Evolutionary conservation across 2,329 filamentous ascomycete species (phyloP).

Genomic region (Claviceps spartinae): DNA sequence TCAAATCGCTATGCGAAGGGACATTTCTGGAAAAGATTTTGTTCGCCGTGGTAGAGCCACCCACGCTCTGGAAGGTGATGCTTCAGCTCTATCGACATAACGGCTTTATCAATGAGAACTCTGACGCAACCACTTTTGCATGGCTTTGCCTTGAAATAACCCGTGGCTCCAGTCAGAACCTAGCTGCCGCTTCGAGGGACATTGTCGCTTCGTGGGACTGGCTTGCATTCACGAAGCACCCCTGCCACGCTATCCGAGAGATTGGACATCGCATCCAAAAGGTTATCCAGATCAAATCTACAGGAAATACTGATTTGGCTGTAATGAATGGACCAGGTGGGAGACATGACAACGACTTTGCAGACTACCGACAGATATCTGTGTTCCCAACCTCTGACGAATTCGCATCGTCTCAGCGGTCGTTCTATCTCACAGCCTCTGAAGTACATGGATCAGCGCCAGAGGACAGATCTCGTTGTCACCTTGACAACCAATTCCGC

Average conservation of each 20-base stretch:
- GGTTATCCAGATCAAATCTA: slow-evolving; percentile 18
- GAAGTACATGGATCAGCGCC: slow-evolving; percentile 26
- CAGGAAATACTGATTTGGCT: background rate
- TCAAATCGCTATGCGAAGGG: background rate
- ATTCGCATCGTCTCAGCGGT: slow-evolving; percentile 34
- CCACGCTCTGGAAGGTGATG: background rate
- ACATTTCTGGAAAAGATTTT: background rate
- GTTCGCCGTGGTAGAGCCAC: background rate
- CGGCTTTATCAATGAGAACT: background rate
- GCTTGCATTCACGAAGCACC: slow-evolving; percentile 13
- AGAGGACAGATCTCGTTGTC: slow-evolving; percentile 16
- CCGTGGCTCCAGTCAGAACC: background rate
- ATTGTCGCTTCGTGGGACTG: slow-evolving; percentile 10
- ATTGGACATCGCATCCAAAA: slow-evolving; percentile 26
- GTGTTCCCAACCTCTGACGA: slow-evolving; percentile 57
- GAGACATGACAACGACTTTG: slow-evolving; percentile 60
- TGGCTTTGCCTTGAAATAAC: slow-evolving; percentile 9
- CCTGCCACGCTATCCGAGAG: slow-evolving; percentile 12
- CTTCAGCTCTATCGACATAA: background rate
- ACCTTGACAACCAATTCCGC: slow-evolving; percentile 60
- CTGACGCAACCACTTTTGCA: slow-evolving; percentile 4
- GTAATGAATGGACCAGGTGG: slow-evolving; percentile 48
- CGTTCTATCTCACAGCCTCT: slow-evolving; percentile 38
- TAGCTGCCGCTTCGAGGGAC: background rate
- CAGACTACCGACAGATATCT: slow-evolving; percentile 44